Percentiles rank a stretch among this genome's conserved stretches.
phyloP scores from a whole-genome alignment of 2,329 filamentous ascomycete genomes.

The Arthrobotrys sinensis region DNA sequence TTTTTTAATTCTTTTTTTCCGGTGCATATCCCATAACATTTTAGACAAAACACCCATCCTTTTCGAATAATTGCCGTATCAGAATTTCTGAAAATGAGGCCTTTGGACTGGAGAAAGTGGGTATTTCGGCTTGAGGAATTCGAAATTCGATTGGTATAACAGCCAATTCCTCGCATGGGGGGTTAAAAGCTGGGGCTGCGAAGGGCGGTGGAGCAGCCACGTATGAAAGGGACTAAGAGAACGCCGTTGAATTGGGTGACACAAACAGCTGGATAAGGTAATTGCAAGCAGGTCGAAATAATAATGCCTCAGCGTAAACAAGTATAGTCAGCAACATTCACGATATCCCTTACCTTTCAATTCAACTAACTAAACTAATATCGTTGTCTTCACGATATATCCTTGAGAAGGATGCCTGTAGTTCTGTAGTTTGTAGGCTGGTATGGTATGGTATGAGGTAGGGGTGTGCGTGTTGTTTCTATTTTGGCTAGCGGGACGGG shows the following conservation, averaged over 20 bases:
- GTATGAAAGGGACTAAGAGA: constrained; percentile 44
- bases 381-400: background rate
- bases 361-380: background rate
- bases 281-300: constrained; percentile 36
- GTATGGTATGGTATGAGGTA: constrained; percentile 15
- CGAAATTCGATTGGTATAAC: constrained; percentile 40
- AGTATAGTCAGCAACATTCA: background rate
- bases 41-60: background rate
- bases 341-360: background rate
- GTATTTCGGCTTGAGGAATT: constrained; percentile 17
- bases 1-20: background rate
- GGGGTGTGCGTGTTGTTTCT: constrained; percentile 51
- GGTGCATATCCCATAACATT: constrained; percentile 5
- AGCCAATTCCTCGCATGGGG: constrained; percentile 9
- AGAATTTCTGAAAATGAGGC: constrained; percentile 23
- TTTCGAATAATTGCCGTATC: background rate
- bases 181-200: constrained; percentile 25
- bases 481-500: constrained; percentile 55
- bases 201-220: constrained; percentile 58
- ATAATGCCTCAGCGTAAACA: constrained; percentile 42
- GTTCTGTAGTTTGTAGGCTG: constrained; percentile 1
- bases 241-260: constrained; percentile 42
- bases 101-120: background rate
- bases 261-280: constrained; percentile 54
- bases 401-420: background rate